Conservation (phyloP, 495 filamentous ascomycete species). For the Aspergillus baeticus region DNA sequence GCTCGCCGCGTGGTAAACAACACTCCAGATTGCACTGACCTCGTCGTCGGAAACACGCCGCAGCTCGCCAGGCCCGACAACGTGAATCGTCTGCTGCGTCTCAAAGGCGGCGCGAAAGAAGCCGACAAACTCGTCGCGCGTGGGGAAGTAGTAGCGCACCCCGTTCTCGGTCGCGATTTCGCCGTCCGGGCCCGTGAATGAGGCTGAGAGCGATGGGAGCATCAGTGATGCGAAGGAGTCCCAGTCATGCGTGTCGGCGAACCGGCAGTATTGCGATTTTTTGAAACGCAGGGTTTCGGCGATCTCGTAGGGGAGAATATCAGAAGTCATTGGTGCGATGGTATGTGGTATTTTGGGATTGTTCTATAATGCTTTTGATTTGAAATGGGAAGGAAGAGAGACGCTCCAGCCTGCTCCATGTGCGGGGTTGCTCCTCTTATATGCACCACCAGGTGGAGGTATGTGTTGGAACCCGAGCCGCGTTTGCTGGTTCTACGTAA, state of each 20-base stretch:
- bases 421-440: too few relatives aligned
- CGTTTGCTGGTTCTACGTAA: too few relatives aligned
- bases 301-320: too few relatives aligned
- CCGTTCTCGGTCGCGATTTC: neutral
- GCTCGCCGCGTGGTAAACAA: neutral
- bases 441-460: too few relatives aligned
- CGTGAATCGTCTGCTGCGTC: conserved; percentile 3
- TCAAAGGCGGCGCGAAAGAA: neutral
- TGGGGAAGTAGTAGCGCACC: neutral
- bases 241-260: conserved; percentile 4
- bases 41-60: neutral
- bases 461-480: too few relatives aligned
- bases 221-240: neutral
- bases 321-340: too few relatives aligned
- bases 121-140: neutral
- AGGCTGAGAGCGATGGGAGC: neutral
- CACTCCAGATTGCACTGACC: neutral
- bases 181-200: neutral
- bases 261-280: conserved; percentile 8
- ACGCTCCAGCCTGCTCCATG: too few relatives aligned
- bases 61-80: conserved; percentile 1
- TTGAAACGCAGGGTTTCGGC: neutral
- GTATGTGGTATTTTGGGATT: too few relatives aligned
- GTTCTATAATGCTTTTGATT: too few relatives aligned
- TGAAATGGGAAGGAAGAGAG: too few relatives aligned